Conservation (phyloP, 1,284 basidiomycete genomes). For the Porodaedalea pini region DNA sequence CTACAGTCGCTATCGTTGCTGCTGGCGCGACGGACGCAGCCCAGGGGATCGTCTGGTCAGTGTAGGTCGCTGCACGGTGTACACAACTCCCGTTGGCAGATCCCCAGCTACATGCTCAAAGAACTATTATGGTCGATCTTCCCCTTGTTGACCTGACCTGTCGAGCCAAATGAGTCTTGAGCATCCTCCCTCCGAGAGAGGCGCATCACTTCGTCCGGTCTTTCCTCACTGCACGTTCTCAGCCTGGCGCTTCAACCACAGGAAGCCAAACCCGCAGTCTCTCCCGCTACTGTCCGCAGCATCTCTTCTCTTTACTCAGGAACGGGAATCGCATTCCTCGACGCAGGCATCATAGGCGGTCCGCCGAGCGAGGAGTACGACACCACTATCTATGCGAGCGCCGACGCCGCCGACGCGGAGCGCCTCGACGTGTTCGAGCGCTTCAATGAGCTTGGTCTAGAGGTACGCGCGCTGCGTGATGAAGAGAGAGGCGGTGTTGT, state of each 20-base stretch:
- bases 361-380: constrained; percentile 47
- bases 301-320: constrained; percentile 21
- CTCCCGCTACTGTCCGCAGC: constrained; percentile 5
- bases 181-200: constrained; percentile 55
- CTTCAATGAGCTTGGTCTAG: constrained; percentile 43
- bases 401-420: constrained; percentile 33
- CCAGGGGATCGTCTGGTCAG: constrained; percentile 37
- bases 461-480: constrained; percentile 42
- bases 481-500: constrained; percentile 32
- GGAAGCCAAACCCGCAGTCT: too few species aligned
- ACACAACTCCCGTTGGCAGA: constrained; percentile 49
- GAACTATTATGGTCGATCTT: constrained; percentile 51
- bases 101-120: constrained; percentile 47
- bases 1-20: constrained; percentile 28
- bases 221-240: constrained; percentile 32
- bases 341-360: constrained; percentile 55
- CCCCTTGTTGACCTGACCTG: constrained; percentile 42
- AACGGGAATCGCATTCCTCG: constrained; percentile 45
- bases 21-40: constrained; percentile 42
- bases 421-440: constrained; percentile 41
- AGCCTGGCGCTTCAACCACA: constrained; percentile 16
- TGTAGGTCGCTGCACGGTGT: constrained; percentile 43
- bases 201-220: constrained; percentile 47
- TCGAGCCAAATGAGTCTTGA: constrained; percentile 46
- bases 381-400: constrained; percentile 54